Percentiles rank a stretch among this genome's conserved stretches.
These are phyloP conservation scores for Tephrocybe sp. DNA, from an alignment of 768 basidiomycete genomes.

Conservation along the genomic window DNA sequence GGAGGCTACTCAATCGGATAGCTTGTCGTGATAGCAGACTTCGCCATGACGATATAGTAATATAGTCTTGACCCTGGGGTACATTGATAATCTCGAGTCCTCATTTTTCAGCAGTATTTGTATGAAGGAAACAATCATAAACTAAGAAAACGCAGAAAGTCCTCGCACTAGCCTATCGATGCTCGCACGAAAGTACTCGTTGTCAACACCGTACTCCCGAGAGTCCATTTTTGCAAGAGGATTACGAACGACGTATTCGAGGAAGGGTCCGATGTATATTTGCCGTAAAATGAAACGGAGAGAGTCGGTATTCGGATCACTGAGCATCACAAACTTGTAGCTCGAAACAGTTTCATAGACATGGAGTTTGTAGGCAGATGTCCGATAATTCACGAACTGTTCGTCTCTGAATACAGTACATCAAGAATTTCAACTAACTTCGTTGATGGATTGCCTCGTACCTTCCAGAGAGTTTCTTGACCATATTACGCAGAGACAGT, in stretches of 20 bases:
- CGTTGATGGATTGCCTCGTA: conserved; percentile 28
- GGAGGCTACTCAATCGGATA: conserved; percentile 18
- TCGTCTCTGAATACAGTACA: conserved; percentile 63
- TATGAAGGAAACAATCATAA: conserved; percentile 1
- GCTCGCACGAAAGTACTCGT: conserved; percentile 84
- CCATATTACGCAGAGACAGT: conserved; percentile 88
- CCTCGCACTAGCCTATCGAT: conserved; percentile 76
- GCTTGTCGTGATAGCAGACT: conserved; percentile 1
- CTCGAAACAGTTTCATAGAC: conserved; percentile 89
- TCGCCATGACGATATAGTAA: no score
- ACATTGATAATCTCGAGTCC: not conserved
- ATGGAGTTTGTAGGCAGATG: conserved; percentile 91
- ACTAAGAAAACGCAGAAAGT: conserved; percentile 42
- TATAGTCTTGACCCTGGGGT: not conserved
- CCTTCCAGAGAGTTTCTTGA: conserved; percentile 91
- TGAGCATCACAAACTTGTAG: conserved; percentile 95
- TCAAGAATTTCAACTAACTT: not conserved
- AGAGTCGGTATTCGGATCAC: conserved; percentile 82
- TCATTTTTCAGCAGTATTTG: not conserved
- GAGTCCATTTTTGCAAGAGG: conserved; percentile 87
- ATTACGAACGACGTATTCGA: conserved; percentile 93
- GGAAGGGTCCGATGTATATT: conserved; percentile 90
- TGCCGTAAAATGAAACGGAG: conserved; percentile 82
- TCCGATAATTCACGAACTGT: conserved; percentile 86
- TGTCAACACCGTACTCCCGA: conserved; percentile 82